Evolutionary conservation across 2,329 filamentous ascomycete genomes (phyloP), one percentile per base, ranked within the genome.

Genomic region (Didymella lethalis): DNA sequence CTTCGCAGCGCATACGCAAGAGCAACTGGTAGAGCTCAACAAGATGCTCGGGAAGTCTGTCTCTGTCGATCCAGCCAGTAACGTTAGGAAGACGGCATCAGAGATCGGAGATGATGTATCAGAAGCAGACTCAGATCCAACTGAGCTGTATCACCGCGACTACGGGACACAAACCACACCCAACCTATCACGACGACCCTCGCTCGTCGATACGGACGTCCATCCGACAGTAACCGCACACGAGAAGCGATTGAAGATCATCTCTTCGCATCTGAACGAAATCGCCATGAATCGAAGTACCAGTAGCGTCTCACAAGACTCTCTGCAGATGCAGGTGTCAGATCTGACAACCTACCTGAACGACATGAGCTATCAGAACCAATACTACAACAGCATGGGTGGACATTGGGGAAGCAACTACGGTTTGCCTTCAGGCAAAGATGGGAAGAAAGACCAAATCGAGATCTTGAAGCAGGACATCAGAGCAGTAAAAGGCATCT

Each of bases 91-190:
- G 20, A 69, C 59, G 38, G 62, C 63, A 7, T 59, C 57, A 52
- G 71, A 67, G 31, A 64, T 75, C 1, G 72, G 74, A 16, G 77
- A 78, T 28, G 76, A 79, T 38, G 68, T 76, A n/a, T 80, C 80
- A 18, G 83, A 85, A 43, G 69, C 68, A 14, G 83, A 83, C 67
- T 86, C 84, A 12, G 86, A 88, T 64, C 91, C 91, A 0, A 88
- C 89, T 0, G 91, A 94, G 75, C 85, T 93, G 62, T 95, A 92
- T 77, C 90, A 93, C 75, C 86, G 90, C 45, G 91, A 95, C 71
- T 85, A 92, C 59, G 90, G 90, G 63, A 90, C 91, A 1, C 91
- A 95, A 76, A 95, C 91, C 0, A 88, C 86, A 0, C 82, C 82
- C 1, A 79, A 79, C 0, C 74, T 81, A 2, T 82, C 82, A 4